Evolutionary conservation across 495 filamentous ascomycete species (phyloP).

Genomic region (Aspergillus carlsbadensis): DNA sequence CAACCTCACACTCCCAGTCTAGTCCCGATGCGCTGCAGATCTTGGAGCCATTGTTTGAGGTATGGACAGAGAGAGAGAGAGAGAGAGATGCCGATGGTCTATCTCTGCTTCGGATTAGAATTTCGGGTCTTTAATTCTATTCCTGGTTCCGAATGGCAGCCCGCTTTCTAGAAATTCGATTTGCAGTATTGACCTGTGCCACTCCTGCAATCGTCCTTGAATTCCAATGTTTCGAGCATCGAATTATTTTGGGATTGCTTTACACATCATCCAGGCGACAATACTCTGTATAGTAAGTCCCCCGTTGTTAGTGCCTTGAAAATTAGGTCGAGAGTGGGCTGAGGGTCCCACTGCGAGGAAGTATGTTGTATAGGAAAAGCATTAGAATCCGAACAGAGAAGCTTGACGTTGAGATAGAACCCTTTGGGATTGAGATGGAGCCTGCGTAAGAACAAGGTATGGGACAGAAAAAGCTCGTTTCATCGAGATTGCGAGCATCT

Average conservation of each 20-base stretch:
- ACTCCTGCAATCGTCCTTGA: neutral
- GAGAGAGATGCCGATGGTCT: neutral
- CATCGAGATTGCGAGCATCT: too few relatives aligned
- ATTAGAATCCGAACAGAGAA: too few relatives aligned
- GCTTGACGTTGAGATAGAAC: too few relatives aligned
- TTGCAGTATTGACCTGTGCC: neutral
- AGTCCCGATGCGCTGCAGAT: conserved; percentile 9
- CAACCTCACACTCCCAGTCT: neutral
- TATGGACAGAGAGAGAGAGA: neutral
- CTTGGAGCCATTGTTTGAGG: conserved; percentile 10
- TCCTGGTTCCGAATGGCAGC: neutral
- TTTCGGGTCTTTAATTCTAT: neutral
- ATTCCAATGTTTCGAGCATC: neutral
- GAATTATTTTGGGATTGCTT: neutral
- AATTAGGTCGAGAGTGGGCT: too few relatives aligned
- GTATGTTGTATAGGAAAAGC: too few relatives aligned
- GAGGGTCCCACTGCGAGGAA: too few relatives aligned
- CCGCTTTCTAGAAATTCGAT: neutral
- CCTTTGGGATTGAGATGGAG: too few relatives aligned
- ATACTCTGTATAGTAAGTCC: conserved; percentile 6
- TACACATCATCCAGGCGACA: neutral
- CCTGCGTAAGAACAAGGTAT: too few relatives aligned
- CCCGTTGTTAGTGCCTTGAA: neutral
- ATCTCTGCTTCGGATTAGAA: too few relatives aligned
- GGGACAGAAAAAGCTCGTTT: too few relatives aligned